Evolutionary conservation across 208 protist genomes (phyloP).

Genomic region (Leishmania aethiopica): DNA sequence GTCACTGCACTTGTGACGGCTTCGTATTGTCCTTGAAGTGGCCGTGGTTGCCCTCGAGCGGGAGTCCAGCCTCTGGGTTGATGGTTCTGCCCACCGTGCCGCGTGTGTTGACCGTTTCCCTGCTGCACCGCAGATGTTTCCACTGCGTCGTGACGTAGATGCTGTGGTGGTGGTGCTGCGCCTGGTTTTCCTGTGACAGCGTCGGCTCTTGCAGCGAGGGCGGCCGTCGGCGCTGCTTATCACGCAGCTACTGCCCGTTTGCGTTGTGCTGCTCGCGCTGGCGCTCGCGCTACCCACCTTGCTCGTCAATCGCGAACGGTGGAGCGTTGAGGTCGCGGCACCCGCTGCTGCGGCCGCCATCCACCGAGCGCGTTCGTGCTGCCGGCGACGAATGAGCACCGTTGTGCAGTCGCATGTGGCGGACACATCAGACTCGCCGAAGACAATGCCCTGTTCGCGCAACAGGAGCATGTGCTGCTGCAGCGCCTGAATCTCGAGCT

Average conservation of each 20-base stretch:
- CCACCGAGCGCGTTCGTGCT: slow-evolving; percentile 36
- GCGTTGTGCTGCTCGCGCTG: slow-evolving; percentile 28
- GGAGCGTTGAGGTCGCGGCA: not conserved
- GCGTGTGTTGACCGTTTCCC: not conserved
- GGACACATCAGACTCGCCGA: slow-evolving; percentile 40
- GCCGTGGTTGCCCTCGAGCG: not conserved
- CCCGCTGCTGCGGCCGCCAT: slow-evolving; percentile 22
- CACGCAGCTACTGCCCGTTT: slow-evolving; percentile 1
- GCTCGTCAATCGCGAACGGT: not conserved
- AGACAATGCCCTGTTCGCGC: slow-evolving; percentile 20
- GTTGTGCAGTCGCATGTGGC: slow-evolving; percentile 46
- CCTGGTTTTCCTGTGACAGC: slow-evolving; percentile 1
- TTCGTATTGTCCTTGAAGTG: slow-evolving; percentile 1
- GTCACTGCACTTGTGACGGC: not conserved
- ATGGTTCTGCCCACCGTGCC: not conserved
- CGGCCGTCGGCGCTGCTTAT: not conserved
- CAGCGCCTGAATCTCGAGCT: slow-evolving; percentile 48
- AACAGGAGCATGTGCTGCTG: slow-evolving; percentile 69
- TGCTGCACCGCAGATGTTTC: not conserved
- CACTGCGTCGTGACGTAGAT: slow-evolving; percentile 5
- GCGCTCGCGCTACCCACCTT: slow-evolving; percentile 16
- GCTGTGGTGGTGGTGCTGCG: slow-evolving; percentile 8
- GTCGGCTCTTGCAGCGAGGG: slow-evolving; percentile 1
- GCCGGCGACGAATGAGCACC: slow-evolving; percentile 29
- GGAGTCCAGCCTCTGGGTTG: not conserved